phyloP scores from a whole-genome alignment of 495 filamentous ascomycete species.

The Gamarada debralockiae region DNA sequence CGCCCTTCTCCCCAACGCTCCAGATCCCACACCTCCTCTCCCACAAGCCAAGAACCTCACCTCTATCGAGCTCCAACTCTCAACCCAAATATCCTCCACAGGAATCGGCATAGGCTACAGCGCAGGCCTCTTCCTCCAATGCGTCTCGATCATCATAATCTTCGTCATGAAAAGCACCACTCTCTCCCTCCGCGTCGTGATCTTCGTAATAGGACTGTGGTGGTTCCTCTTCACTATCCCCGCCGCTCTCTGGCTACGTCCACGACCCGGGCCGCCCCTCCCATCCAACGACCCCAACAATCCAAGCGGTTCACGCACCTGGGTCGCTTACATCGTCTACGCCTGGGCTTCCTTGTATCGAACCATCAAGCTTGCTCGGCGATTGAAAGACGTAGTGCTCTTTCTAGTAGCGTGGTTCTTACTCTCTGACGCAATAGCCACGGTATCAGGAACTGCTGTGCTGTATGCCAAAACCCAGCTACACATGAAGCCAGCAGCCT shows the following conservation, averaged over 20 bases:
- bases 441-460: slow-evolving; percentile 90
- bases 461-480: slow-evolving; percentile 94
- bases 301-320: slow-evolving; percentile 18
- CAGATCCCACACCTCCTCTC: slow-evolving; percentile 26
- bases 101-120: slow-evolving; percentile 91
- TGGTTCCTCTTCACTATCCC: slow-evolving; percentile 92
- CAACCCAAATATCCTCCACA: slow-evolving; percentile 80
- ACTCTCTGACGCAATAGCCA: slow-evolving; percentile 89
- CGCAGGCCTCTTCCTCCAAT: slow-evolving; percentile 76
- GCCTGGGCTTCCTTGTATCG: slow-evolving; percentile 83
- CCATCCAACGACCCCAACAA: slow-evolving; percentile 27
- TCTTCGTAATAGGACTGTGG: slow-evolving; percentile 89
- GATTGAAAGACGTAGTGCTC: slow-evolving; percentile 77
- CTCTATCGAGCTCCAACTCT: slow-evolving; percentile 68
- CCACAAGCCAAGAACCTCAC: slow-evolving; percentile 26
- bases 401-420: slow-evolving; percentile 95
- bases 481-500: slow-evolving; percentile 77
- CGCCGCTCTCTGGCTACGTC: slow-evolving; percentile 82
- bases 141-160: slow-evolving; percentile 69
- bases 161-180: slow-evolving; percentile 60
- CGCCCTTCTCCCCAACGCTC: slow-evolving; percentile 37
- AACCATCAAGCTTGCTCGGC: slow-evolving; percentile 73
- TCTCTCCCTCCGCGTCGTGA: slow-evolving; percentile 63
- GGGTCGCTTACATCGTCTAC: slow-evolving; percentile 62
- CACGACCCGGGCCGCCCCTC: slow-evolving; percentile 84